A percentile compares a stretch with the other conserved stretches of the same genome.
Evolutionary conservation across 1,139 yeast genomes (phyloP).

Genomic region (Pneumocystis murina): DNA sequence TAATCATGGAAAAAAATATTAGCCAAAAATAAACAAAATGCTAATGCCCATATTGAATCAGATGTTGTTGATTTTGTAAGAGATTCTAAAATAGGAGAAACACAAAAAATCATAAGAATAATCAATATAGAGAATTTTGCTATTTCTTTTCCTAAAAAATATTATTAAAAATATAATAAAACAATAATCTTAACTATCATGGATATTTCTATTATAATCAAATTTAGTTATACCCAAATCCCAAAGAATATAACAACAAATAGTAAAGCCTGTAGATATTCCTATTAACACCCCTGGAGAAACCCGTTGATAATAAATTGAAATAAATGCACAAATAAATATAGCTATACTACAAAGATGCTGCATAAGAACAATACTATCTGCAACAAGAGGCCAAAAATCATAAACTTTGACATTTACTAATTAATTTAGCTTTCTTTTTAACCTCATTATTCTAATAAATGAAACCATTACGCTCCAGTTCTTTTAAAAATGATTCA

Average conservation of each 20-base stretch:
- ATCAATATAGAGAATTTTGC: slow-evolving; percentile 55
- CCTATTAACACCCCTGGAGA: slow-evolving; percentile 24
- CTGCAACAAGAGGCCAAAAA: slow-evolving; percentile 46
- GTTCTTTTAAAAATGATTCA: slow-evolving; percentile 56
- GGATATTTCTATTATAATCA: slow-evolving; percentile 5
- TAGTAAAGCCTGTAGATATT: slow-evolving; percentile 22
- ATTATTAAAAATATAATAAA: background rate
- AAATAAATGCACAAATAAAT: slow-evolving; percentile 49
- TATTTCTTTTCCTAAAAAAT: slow-evolving; percentile 18
- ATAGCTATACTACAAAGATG: slow-evolving; percentile 49
- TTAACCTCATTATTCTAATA: background rate
- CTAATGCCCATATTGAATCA: slow-evolving; percentile 88
- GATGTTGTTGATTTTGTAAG: slow-evolving; percentile 78
- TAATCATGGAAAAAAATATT: slow-evolving; percentile 60
- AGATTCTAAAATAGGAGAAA: slow-evolving; percentile 82
- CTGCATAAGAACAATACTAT: slow-evolving; percentile 51
- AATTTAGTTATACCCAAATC: slow-evolving; percentile 12
- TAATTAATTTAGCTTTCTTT: background rate
- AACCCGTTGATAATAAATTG: slow-evolving; percentile 24
- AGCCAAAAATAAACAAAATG: slow-evolving; percentile 58
- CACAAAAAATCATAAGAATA: slow-evolving; percentile 51
- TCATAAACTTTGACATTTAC: slow-evolving; percentile 57
- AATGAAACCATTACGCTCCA: slow-evolving; percentile 41
- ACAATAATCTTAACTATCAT: background rate
- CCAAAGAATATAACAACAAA: slow-evolving; percentile 29